These are phyloP conservation scores for Boletellus ananas DNA, from an alignment of 768 basidiomycete genomes.

Conservation along the genomic window DNA sequence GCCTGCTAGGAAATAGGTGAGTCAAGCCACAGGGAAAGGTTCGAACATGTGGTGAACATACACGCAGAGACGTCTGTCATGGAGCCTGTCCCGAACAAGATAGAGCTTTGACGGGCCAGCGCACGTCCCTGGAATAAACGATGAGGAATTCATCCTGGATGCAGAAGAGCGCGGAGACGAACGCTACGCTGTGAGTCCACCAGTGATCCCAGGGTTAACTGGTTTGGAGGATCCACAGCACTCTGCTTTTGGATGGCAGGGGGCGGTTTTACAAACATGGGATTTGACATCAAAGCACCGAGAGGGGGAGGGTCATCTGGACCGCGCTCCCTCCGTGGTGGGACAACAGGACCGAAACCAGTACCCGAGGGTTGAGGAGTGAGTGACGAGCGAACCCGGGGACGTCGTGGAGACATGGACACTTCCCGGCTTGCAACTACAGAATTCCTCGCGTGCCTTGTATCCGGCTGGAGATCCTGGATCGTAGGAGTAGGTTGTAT, in stretches of 20 bases:
- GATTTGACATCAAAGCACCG: conserved; percentile 56
- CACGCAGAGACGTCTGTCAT: conserved; percentile 32
- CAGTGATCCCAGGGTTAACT: conserved; percentile 55
- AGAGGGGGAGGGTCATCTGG: conserved; percentile 70
- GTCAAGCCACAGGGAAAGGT: conserved; percentile 14
- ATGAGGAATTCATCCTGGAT: conserved; percentile 1
- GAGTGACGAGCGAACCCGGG: conserved; percentile 61
- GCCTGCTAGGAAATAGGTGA: conserved; percentile 17
- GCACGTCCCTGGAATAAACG: conserved; percentile 40
- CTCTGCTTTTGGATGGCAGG: conserved; percentile 24
- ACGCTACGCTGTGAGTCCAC: conserved; percentile 55
- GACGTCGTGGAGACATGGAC: conserved; percentile 46
- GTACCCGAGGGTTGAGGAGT: conserved; percentile 60
- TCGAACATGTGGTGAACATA: conserved; percentile 19
- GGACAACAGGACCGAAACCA: conserved; percentile 40
- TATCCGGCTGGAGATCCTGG: conserved; percentile 29
- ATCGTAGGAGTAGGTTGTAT: conserved; percentile 32
- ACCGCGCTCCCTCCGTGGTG: conserved; percentile 43
- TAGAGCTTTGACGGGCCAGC: conserved; percentile 49
- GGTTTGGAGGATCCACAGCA: conserved; percentile 25
- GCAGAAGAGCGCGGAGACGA: conserved; percentile 25
- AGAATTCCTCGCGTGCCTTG: conserved; percentile 14
- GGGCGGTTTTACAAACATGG: conserved; percentile 67
- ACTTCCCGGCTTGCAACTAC: conserved; percentile 32
- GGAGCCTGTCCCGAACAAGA: conserved; percentile 43